Conservation (phyloP, 306 rosid species). For the Comarum palustre region DNA sequence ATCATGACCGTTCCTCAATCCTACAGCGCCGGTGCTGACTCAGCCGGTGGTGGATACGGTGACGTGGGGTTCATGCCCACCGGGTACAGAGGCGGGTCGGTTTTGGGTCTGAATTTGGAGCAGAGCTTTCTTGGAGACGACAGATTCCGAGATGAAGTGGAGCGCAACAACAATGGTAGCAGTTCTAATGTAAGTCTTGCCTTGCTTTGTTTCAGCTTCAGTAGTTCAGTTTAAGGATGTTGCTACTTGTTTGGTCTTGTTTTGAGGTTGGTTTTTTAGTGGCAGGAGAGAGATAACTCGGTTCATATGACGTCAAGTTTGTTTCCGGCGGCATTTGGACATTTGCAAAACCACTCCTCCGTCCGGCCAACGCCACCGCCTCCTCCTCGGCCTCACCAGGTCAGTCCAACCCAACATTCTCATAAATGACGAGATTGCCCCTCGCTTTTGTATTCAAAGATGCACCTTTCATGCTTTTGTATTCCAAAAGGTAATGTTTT, state of each 20-base stretch:
- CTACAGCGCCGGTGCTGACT: constrained; percentile 17
- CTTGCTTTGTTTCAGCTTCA: not conserved
- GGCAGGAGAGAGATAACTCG: constrained; percentile 73
- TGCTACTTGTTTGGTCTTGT: not conserved
- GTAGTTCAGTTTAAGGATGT: not conserved
- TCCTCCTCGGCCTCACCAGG: constrained; percentile 76
- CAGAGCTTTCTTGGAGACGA: constrained; percentile 57
- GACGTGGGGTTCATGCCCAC: constrained; percentile 49
- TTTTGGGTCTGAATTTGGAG: constrained; percentile 76
- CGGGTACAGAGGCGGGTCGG: constrained; percentile 33
- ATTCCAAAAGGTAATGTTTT: not conserved
- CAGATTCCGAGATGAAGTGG: constrained; percentile 45
- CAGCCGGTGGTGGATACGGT: constrained; percentile 32
- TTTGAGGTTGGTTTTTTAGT: constrained; percentile 3
- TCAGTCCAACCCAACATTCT: constrained; percentile 6
- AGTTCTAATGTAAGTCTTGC: constrained; percentile 49
- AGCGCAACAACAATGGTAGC: constrained; percentile 30
- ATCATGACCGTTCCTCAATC: constrained; percentile 60
- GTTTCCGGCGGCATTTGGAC: constrained; percentile 69
- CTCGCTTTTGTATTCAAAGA: not conserved
- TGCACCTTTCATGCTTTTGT: not conserved
- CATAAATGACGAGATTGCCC: constrained; percentile 7
- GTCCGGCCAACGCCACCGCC: constrained; percentile 64
- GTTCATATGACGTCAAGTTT: constrained; percentile 56
- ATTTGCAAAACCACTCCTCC: constrained; percentile 53